Evolutionary conservation across 1,284 basidiomycete genomes (phyloP), one percentile per base, ranked within the genome.

Genomic region (Trichosporon faecale): DNA sequence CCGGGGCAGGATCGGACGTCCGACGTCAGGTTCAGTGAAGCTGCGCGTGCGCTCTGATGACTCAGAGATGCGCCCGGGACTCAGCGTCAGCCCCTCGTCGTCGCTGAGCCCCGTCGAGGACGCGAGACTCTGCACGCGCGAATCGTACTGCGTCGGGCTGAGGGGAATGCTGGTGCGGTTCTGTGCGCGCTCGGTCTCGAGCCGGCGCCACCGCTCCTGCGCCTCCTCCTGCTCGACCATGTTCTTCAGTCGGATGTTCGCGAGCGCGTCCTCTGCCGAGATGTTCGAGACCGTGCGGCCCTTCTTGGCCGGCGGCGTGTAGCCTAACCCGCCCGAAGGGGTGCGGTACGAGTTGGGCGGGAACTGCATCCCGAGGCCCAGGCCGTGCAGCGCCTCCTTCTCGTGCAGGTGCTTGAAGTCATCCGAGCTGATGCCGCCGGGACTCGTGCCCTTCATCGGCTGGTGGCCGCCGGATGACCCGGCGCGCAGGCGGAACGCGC

Each of bases 191-290:
- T 70, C 65, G 40, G 65, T 46, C 60, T 72, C 67, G 2, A 25
- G 61, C n/a, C 73, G 67, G 33, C 79, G 73, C 68, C 77, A 80
- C 1, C 72, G 65, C 61, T 78, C 77, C 31, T 77, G 76, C 6
- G 77, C 76, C 55, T 75, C 76, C 23, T 67, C 73, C 61, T 80
- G 78, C 33, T 75, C 71, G 1, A 68, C 55, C 12, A 78, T 33
- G 18, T 72, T 70, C 63, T 74, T 73, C 60, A 76, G 65, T 8
- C 76, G 64, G 12, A 76, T 76, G n/a, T 70, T 68, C 21, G 57
- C 68, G 57, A 80, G 55, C 11, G 73, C 76, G 25, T 71, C 69
- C 60, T 71, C 65, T 16, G 79, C 77, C 0, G 75, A 76, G 2
- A 76, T 70, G 31, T 70, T 75, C 3, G 76, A 70, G 2, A 70